Conservation (phyloP, 2,329 filamentous ascomycete genomes). For the Leptographium lundbergii region DNA sequence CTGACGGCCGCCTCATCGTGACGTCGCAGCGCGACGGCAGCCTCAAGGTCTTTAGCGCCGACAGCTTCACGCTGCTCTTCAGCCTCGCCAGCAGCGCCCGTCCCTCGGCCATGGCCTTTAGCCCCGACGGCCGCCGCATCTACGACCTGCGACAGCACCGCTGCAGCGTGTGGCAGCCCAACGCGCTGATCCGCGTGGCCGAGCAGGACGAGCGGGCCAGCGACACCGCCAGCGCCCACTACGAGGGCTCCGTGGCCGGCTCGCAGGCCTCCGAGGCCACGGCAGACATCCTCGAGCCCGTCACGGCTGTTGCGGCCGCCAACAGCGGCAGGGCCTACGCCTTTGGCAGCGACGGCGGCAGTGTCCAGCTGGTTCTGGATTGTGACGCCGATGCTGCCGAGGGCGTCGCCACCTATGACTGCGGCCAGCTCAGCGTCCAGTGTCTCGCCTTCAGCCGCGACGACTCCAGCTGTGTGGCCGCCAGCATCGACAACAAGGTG, state of each 20-base stretch:
- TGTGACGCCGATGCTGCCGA: too few relatives aligned
- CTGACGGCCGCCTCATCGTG: background rate
- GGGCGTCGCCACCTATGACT: too few relatives aligned
- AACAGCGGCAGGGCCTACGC: background rate
- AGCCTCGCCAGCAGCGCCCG: constrained; percentile 1
- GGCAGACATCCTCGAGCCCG: background rate
- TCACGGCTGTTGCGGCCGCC: background rate
- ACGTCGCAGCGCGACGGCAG: background rate
- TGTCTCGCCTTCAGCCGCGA: background rate
- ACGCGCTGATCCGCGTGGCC: constrained; percentile 9
- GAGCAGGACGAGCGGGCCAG: constrained; percentile 5
- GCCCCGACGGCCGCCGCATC: constrained; percentile 12
- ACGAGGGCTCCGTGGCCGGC: background rate
- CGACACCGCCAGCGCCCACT: background rate
- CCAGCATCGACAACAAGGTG: background rate
- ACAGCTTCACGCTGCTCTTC: background rate
- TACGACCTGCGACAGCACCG: constrained; percentile 12
- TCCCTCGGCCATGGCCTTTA: constrained; percentile 10
- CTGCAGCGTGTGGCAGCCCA: constrained; percentile 16
- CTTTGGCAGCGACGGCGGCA: background rate
- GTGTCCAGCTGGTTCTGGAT: background rate
- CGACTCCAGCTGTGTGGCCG: background rate
- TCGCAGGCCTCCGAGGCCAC: background rate
- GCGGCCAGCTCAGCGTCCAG: background rate
- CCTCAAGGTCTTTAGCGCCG: background rate